A percentile compares a stretch with the other conserved stretches of the same genome.
Evolutionary conservation across 805 yeast genomes (phyloP).

Genomic region (Teunomyces funiuensis): DNA sequence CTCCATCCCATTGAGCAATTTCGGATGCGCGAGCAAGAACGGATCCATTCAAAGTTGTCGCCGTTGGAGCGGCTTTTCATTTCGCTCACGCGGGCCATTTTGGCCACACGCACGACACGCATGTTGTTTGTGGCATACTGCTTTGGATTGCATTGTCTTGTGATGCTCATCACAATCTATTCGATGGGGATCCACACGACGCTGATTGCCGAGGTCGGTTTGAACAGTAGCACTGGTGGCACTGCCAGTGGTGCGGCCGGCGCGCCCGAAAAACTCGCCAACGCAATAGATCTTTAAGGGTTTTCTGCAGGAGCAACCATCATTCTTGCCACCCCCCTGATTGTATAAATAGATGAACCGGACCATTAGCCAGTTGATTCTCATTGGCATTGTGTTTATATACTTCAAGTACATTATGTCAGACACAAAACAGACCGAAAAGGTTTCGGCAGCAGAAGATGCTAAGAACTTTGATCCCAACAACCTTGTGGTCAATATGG

Average conservation of each 20-base stretch:
- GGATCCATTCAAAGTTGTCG: constrained; percentile 69
- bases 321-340: constrained; percentile 3
- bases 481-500: constrained; percentile 29
- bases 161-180: constrained; percentile 62
- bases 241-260: constrained; percentile 21
- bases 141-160: constrained; percentile 68
- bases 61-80: constrained; percentile 78
- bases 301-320: neutral
- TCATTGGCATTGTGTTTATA: constrained; percentile 6
- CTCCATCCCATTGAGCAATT: constrained; percentile 83
- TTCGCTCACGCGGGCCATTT: constrained; percentile 68
- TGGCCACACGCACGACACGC: constrained; percentile 72
- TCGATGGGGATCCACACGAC: constrained; percentile 47
- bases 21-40: constrained; percentile 71
- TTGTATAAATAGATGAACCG: neutral
- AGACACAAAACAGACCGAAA: constrained; percentile 6
- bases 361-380: neutral
- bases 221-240: constrained; percentile 42
- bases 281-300: constrained; percentile 2
- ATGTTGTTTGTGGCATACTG: constrained; percentile 74
- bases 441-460: constrained; percentile 10
- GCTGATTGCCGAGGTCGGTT: constrained; percentile 48
- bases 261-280: constrained; percentile 6
- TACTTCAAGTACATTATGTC: constrained; percentile 9
- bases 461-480: constrained; percentile 19